Conservation (phyloP, 345 rosid genomes). For the Eucalyptus coolabah region DNA sequence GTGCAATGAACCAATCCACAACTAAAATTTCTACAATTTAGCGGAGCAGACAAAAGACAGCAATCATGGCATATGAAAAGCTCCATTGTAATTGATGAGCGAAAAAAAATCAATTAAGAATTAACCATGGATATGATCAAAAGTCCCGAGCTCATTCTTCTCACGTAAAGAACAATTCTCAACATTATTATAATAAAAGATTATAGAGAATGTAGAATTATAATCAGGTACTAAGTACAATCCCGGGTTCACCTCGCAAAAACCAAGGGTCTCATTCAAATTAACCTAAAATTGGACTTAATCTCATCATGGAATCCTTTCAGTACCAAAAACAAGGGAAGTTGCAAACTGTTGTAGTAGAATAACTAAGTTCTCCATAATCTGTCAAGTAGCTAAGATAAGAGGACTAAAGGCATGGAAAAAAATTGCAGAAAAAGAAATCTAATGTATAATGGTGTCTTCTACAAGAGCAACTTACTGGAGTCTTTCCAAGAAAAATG, state of each 20-base stretch:
- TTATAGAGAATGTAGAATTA: not conserved
- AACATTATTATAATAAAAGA: not conserved
- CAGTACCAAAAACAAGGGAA: not conserved
- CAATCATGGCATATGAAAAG: not conserved
- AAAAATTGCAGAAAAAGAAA: not conserved
- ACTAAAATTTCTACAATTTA: not conserved
- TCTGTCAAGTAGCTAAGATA: not conserved
- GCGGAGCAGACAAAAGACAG: not conserved
- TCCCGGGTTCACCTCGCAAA: not conserved
- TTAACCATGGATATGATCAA: not conserved
- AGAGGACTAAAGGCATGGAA: not conserved
- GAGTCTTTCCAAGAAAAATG: constrained; percentile 71
- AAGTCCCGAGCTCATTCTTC: not conserved
- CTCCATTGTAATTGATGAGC: not conserved
- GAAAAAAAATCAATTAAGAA: not conserved
- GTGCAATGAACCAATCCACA: not conserved
- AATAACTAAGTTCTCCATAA: not conserved
- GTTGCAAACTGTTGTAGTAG: not conserved
- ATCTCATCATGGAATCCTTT: not conserved
- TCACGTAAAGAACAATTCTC: not conserved
- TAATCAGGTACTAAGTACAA: not conserved
- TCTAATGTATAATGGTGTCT: not conserved
- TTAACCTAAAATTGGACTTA: not conserved
- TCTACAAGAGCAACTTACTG: constrained; percentile 14
- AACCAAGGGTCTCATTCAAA: not conserved